Conservation (phyloP, 352 stramenopile species). For the Blastocystis sp. region DNA sequence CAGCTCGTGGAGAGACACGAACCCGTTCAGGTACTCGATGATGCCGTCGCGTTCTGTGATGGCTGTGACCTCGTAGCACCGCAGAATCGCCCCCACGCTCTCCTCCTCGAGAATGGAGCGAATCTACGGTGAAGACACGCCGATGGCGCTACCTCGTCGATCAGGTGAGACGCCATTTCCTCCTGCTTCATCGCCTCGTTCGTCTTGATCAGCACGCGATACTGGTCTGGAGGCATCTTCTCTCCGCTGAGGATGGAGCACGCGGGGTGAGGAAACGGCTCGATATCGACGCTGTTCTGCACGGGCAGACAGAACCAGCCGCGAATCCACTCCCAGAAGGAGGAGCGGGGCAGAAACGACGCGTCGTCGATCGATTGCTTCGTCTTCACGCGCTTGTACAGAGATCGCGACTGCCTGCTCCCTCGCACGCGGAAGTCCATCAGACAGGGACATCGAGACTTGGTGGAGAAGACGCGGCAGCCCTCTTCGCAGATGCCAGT, state of each 20-base stretch:
- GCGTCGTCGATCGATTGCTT: not conserved
- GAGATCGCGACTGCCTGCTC: too few relatives aligned
- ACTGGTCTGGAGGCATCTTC: constrained; percentile 93
- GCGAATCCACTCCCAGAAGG: not conserved
- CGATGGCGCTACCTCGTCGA: constrained; percentile 95
- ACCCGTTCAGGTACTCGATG: constrained; percentile 95
- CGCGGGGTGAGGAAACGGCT: constrained; percentile 82
- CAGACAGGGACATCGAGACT: constrained; percentile 51
- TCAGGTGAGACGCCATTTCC: constrained; percentile 97
- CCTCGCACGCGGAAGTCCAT: constrained; percentile 15
- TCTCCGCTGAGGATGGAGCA: constrained; percentile 91
- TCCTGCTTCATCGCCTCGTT: constrained; percentile 98
- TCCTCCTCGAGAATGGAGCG: constrained; percentile 78
- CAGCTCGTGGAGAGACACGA: constrained; percentile 94
- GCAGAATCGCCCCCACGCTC: constrained; percentile 91
- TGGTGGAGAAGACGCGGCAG: constrained; percentile 25
- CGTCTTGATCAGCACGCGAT: constrained; percentile 96
- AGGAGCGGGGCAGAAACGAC: not conserved
- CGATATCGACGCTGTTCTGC: not conserved
- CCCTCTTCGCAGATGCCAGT: not conserved
- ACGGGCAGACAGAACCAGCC: not conserved
- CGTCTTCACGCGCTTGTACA: not conserved
- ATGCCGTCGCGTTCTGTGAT: constrained; percentile 91
- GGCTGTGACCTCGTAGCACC: constrained; percentile 94
- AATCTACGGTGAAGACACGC: constrained; percentile 49